Evolutionary conservation across 2,329 filamentous ascomycete genomes (phyloP).

Genomic region (Metarhizium humberi): DNA sequence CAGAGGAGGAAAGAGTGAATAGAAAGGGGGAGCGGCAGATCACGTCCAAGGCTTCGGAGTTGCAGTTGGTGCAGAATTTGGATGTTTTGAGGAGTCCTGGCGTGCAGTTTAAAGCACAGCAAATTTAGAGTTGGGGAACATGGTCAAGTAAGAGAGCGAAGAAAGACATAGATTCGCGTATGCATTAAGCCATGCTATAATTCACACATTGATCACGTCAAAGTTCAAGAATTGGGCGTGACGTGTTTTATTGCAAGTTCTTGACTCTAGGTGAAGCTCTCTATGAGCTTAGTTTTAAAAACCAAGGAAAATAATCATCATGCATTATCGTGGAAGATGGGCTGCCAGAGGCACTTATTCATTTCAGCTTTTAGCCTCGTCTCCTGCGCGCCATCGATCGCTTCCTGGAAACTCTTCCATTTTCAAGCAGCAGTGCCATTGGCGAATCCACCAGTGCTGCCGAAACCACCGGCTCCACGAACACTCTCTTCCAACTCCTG

Average conservation of each 20-base stretch:
- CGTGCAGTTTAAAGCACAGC: constrained; percentile 51
- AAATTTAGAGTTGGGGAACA: constrained; percentile 19
- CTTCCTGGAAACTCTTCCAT: background rate
- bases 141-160: background rate
- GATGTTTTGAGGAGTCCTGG: constrained; percentile 57
- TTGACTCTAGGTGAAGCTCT: too few species aligned
- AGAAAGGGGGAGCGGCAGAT: constrained; percentile 56
- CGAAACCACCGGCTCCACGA: constrained; percentile 82
- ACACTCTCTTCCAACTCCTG: constrained; percentile 83
- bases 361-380: background rate
- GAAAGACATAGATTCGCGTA: background rate
- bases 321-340: background rate
- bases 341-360: background rate
- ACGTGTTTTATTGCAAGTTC: too few species aligned
- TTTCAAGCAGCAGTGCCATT: background rate
- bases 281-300: too few species aligned
- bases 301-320: background rate
- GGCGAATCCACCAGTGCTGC: constrained; percentile 58
- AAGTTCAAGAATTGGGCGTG: too few species aligned
- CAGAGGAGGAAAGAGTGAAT: constrained; percentile 34
- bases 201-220: too few species aligned
- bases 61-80: constrained; percentile 71
- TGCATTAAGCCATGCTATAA: background rate
- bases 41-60: constrained; percentile 76
- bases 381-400: background rate